These are phyloP conservation scores for Emericellopsis cladophorae DNA, from an alignment of 2,329 filamentous ascomycete species.

Conservation along the genomic window DNA sequence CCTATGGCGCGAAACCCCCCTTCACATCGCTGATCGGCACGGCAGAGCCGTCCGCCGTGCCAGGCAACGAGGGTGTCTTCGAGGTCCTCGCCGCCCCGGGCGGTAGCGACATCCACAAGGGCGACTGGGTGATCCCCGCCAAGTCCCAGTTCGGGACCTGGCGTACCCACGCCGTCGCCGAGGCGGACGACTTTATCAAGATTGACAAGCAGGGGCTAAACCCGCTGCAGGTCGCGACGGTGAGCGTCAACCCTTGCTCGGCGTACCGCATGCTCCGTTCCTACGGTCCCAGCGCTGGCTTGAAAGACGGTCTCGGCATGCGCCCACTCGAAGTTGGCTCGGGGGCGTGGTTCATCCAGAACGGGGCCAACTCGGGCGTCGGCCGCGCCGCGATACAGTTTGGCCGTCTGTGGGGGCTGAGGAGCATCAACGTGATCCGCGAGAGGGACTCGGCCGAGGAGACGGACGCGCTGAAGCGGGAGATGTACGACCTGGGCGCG, in stretches of 20 bases:
- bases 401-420: conserved; percentile 71
- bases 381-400: conserved; percentile 87
- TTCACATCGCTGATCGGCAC: conserved; percentile 72
- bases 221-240: conserved; percentile 71
- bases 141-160: conserved; percentile 80
- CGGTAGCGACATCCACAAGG: conserved; percentile 44
- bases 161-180: conserved; percentile 77
- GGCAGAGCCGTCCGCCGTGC: conserved; percentile 59
- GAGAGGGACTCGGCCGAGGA: conserved; percentile 52
- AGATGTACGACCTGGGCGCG: conserved; percentile 41
- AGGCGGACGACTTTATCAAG: conserved; percentile 44
- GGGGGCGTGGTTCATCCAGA: conserved; percentile 90
- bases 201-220: conserved; percentile 61
- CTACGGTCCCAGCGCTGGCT: conserved; percentile 43
- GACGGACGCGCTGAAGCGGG: conserved; percentile 44
- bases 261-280: conserved; percentile 88
- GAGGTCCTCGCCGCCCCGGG: conserved; percentile 67
- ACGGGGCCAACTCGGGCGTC: conserved; percentile 90
- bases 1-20: conserved; percentile 75
- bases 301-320: conserved; percentile 32
- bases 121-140: conserved; percentile 92
- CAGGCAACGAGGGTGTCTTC: conserved; percentile 87
- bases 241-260: conserved; percentile 85
- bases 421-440: conserved; percentile 81
- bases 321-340: conserved; percentile 29